Evolutionary conservation across 805 yeast genomes (phyloP).

Genomic region (Kuraishia hungarica): DNA sequence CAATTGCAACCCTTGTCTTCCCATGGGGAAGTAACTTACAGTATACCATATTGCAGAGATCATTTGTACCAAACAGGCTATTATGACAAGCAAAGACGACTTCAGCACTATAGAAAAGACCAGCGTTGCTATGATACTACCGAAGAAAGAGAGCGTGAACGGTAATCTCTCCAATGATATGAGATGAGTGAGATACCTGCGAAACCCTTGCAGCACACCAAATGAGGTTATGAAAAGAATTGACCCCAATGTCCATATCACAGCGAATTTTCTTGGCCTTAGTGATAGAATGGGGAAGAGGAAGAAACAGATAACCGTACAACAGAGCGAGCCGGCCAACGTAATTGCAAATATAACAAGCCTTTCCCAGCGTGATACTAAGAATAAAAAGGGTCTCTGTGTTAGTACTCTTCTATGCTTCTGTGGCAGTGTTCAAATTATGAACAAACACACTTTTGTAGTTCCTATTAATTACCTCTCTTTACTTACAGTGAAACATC

Average conservation of each 20-base stretch:
- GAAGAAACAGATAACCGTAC: constrained; percentile 68
- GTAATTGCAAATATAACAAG: constrained; percentile 69
- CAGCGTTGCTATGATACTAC: constrained; percentile 63
- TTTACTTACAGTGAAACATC: constrained; percentile 33
- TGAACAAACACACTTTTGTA: too few species aligned
- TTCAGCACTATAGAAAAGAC: constrained; percentile 58
- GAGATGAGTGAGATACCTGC: constrained; percentile 60
- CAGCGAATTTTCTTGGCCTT: constrained; percentile 79
- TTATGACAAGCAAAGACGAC: constrained; percentile 59
- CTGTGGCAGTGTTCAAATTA: too few species aligned
- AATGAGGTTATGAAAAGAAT: constrained; percentile 73
- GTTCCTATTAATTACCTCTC: constrained; percentile 23
- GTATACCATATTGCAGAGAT: constrained; percentile 78
- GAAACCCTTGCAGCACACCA: constrained; percentile 82
- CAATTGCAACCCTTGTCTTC: constrained; percentile 60
- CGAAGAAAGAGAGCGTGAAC: constrained; percentile 66
- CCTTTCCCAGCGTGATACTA: constrained; percentile 66
- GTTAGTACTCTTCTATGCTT: too few species aligned
- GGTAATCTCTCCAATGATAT: constrained; percentile 62
- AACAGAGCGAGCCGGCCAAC: constrained; percentile 57
- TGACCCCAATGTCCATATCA: constrained; percentile 82
- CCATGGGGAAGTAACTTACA: constrained; percentile 87
- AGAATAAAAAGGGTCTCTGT: constrained; percentile 22
- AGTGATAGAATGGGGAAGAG: constrained; percentile 77
- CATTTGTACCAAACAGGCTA: constrained; percentile 63